Evolutionary conservation across 2,329 filamentous ascomycete genomes (phyloP), one percentile per base, ranked within the genome.

Genomic region (Fusarium tanahbumbuense): DNA sequence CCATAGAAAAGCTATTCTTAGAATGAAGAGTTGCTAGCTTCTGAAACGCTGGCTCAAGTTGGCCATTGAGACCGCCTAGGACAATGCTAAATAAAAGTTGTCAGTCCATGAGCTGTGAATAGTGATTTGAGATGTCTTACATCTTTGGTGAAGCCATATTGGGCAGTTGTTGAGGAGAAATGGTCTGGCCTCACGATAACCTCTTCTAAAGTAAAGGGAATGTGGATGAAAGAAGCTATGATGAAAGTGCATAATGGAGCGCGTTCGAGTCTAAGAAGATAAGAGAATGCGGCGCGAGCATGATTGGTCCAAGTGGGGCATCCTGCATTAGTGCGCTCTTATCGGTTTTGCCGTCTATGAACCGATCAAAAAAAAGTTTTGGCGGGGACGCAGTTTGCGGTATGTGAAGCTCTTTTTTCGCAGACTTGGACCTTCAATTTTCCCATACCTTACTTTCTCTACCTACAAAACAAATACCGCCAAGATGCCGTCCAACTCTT

Each of bases 1-100:
- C 94, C 74, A 98, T 92, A 16, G 92, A 86, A 78, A 99, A 98
- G 76, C 86, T 87, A 77, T 98, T 96, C 81, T 98, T 98, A 37
- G 89, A 83, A 74, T 98, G 94, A 4, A 98, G 84, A 12, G 89
- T 87, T 11, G 90, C 85, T 22, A 98, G 83, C 81, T 98, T 99
- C 64, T 88, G 85, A 78, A 99, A 93, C 12, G 92, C 90, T 15
- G 90, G 80, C 68, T 88, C 85, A 55, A 98, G 86, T 76, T 92
- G 89, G 75, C 95, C 95, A 77, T 94, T 91, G 70, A 97, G 86
- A 77, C 90, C 90, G 60, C 96, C 96, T 66, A 97, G 83, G 41
- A 98, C 93, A 74, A 96, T 90, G 61, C 91, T 93, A 60, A 4
- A 37, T 28, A 20, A 68, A 32, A 32, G 25, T 22, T 15, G 57